A percentile compares a stretch with the other conserved stretches of the same genome.
Evolutionary conservation across 495 filamentous ascomycete species (phyloP).

Genomic region (Podospora anserina): DNA sequence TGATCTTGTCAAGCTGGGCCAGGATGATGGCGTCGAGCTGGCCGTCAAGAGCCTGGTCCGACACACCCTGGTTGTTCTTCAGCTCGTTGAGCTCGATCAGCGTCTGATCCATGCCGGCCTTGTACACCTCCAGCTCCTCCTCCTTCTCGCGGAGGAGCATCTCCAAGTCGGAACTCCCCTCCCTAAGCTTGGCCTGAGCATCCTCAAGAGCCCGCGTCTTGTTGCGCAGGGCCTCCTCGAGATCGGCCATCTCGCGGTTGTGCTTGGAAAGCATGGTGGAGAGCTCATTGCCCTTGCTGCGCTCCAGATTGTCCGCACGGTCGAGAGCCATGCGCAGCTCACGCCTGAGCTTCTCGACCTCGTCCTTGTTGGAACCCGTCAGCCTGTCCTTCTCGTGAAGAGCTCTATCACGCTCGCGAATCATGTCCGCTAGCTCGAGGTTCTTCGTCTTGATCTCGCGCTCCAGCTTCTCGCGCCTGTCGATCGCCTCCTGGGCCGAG

Average conservation of each 20-base stretch:
- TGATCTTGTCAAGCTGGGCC: constrained; percentile 84
- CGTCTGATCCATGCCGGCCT: constrained; percentile 94
- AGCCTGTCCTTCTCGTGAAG: constrained; percentile 85
- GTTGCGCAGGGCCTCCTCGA: constrained; percentile 86
- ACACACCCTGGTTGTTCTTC: constrained; percentile 62
- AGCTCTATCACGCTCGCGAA: constrained; percentile 92
- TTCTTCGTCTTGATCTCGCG: constrained; percentile 99
- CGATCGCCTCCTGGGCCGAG: constrained; percentile 95
- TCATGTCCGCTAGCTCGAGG: constrained; percentile 96
- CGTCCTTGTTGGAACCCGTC: constrained; percentile 82
- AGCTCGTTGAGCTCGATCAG: constrained; percentile 87
- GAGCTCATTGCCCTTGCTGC: constrained; percentile 87
- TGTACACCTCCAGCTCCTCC: constrained; percentile 94
- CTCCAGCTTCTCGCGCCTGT: constrained; percentile 88
- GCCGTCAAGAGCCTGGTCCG: constrained; percentile 78
- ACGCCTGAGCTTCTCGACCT: constrained; percentile 93
- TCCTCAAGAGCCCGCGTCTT: constrained; percentile 91
- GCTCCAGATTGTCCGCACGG: constrained; percentile 87
- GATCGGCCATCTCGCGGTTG: constrained; percentile 92
- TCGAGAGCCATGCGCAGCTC: constrained; percentile 91
- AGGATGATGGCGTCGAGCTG: constrained; percentile 86
- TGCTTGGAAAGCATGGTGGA: constrained; percentile 92
- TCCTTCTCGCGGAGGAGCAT: constrained; percentile 84
- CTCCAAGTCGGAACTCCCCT: constrained; percentile 82
- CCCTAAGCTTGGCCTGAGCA: constrained; percentile 66